Percentiles rank a stretch among this genome's conserved stretches.
Evolutionary conservation across 2,329 filamentous ascomycete genomes (phyloP).

Genomic region (Alternaria ventricosa): DNA sequence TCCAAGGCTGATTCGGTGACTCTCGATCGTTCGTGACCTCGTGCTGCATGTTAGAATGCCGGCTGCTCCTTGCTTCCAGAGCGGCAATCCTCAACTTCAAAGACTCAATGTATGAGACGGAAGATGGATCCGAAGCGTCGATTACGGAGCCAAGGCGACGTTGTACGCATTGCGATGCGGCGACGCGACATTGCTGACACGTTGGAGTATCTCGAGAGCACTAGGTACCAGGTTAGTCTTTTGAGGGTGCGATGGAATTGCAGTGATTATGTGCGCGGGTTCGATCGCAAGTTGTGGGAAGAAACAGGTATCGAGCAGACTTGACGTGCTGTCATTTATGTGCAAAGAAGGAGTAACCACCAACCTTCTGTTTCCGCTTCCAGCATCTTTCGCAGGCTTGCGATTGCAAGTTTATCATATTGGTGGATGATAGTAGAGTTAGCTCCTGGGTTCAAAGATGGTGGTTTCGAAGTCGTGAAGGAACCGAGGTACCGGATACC

Average conservation of each 20-base stretch:
- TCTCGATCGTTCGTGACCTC: background rate
- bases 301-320: background rate
- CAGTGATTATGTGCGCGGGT: background rate
- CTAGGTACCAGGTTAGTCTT: background rate
- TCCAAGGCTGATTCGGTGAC: background rate
- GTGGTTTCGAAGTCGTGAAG: background rate
- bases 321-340: too few relatives aligned
- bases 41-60: background rate
- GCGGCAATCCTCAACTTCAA: background rate
- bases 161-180: conserved; percentile 8
- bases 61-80: background rate
- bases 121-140: background rate
- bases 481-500: background rate
- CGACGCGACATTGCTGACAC: conserved; percentile 10
- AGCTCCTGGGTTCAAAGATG: background rate
- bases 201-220: conserved; percentile 14
- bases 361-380: conserved; percentile 24
- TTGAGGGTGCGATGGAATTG: background rate
- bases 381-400: conserved; percentile 25
- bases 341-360: background rate
- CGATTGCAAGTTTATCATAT: background rate
- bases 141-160: conserved; percentile 9
- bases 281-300: background rate
- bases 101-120: background rate
- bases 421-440: background rate